Evolutionary conservation across 805 yeast species (phyloP).

Genomic region (Priceomyces carsonii): DNA sequence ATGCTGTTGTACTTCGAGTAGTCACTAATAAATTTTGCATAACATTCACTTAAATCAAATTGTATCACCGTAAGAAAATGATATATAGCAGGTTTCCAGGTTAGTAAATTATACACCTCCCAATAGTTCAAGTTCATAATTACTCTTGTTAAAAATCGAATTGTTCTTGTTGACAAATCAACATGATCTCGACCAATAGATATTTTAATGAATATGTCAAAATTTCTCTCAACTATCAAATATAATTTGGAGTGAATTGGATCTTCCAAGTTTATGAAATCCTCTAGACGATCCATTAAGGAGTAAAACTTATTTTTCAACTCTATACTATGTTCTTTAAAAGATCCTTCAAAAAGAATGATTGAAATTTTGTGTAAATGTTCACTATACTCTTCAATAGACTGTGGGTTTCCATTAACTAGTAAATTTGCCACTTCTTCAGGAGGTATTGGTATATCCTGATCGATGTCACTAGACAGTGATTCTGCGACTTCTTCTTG

Average conservation of each 20-base stretch:
- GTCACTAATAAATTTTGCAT: constrained; percentile 32
- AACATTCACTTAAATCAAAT: constrained; percentile 43
- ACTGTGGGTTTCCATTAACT: constrained; percentile 25
- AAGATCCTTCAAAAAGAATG: constrained; percentile 22
- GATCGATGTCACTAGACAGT: neutral
- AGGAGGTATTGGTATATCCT: constrained; percentile 4
- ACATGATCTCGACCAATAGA: constrained; percentile 30
- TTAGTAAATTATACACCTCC: constrained; percentile 43
- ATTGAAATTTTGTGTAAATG: constrained; percentile 34
- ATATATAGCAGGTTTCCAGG: constrained; percentile 44
- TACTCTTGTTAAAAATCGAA: constrained; percentile 37
- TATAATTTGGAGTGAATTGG: constrained; percentile 34
- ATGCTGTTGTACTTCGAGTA: constrained; percentile 28
- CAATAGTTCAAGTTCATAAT: constrained; percentile 43
- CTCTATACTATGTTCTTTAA: constrained; percentile 12
- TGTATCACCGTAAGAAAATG: constrained; percentile 40
- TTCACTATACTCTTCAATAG: constrained; percentile 37
- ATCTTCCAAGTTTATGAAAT: constrained; percentile 20
- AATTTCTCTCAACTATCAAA: constrained; percentile 36
- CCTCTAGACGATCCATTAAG: constrained; percentile 25
- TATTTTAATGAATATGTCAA: constrained; percentile 38
- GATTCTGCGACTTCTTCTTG: too few species aligned
- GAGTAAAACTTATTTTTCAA: constrained; percentile 25
- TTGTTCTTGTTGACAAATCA: constrained; percentile 33
- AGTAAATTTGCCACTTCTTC: constrained; percentile 30